Conservation (phyloP, 2,329 filamentous ascomycete species). For the Orbilia ellipsospora region DNA sequence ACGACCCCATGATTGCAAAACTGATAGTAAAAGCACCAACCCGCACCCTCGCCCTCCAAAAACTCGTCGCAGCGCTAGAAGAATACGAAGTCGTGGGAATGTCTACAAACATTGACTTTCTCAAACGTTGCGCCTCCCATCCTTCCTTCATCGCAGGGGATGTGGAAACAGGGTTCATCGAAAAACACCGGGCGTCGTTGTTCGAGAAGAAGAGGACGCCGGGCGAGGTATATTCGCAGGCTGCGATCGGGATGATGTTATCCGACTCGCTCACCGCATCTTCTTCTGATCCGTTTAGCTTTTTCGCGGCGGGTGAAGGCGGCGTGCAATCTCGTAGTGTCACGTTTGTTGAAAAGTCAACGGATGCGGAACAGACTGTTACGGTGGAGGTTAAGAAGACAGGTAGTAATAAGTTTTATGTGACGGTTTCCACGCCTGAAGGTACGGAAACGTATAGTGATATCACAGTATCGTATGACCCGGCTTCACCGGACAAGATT, state of each 20-base stretch:
- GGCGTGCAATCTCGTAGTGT: slow-evolving; percentile 58
- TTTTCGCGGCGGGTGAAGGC: slow-evolving; percentile 59
- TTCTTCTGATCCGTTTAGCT: slow-evolving; percentile 61
- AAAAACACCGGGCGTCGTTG: slow-evolving; percentile 83
- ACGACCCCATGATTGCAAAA: slow-evolving; percentile 99
- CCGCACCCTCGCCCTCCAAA: slow-evolving; percentile 82
- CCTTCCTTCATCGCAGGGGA: slow-evolving; percentile 84
- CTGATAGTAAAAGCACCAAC: slow-evolving; percentile 87
- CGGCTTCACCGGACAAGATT: slow-evolving; percentile 66
- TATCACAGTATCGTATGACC: slow-evolving; percentile 60
- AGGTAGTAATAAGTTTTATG: slow-evolving; percentile 62
- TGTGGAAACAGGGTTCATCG: slow-evolving; percentile 96
- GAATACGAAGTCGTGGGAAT: slow-evolving; percentile 93
- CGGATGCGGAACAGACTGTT: slow-evolving; percentile 34
- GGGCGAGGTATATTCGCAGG: slow-evolving; percentile 84
- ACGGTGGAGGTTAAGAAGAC: slow-evolving; percentile 59
- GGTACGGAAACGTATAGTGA: slow-evolving; percentile 65
- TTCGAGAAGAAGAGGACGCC: slow-evolving; percentile 73
- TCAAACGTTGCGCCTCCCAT: slow-evolving; percentile 86
- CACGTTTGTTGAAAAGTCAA: slow-evolving; percentile 55
- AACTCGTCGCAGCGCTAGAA: slow-evolving; percentile 80
- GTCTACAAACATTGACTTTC: slow-evolving; percentile 95
- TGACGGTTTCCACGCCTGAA: slow-evolving; percentile 66
- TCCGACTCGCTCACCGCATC: slow-evolving; percentile 50
- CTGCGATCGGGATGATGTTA: slow-evolving; percentile 75